Percentiles rank a stretch among this genome's conserved stretches.
These are phyloP conservation scores for Abortiporus biennis DNA, from an alignment of 1,284 basidiomycete species.

Conservation along the genomic window DNA sequence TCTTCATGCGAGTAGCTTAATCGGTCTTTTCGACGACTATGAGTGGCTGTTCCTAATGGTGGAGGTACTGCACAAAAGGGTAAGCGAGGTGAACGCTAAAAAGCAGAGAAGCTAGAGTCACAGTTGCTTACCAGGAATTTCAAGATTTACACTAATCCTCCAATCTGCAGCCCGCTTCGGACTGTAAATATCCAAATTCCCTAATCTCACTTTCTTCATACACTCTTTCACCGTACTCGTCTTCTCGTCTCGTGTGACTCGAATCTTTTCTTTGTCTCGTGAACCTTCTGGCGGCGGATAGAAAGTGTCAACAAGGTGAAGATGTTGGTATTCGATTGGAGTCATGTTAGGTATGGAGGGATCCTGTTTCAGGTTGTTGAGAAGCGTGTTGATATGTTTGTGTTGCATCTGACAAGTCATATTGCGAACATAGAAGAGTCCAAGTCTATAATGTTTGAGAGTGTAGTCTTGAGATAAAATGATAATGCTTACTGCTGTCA, in stretches of 20 bases:
- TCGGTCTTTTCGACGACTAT: slow-evolving; percentile 81
- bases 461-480: slow-evolving; percentile 5
- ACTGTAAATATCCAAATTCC: slow-evolving; percentile 82
- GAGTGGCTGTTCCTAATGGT: slow-evolving; percentile 42
- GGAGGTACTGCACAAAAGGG: slow-evolving; percentile 9
- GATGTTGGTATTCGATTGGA: slow-evolving; percentile 71
- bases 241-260: slow-evolving; percentile 83
- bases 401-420: slow-evolving; percentile 62
- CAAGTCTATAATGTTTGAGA: slow-evolving; percentile 11
- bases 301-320: slow-evolving; percentile 80
- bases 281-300: slow-evolving; percentile 47
- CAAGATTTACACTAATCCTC: slow-evolving; percentile 86
- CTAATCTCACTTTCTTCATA: slow-evolving; percentile 79
- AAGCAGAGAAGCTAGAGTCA: not conserved
- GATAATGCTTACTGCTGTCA: slow-evolving; percentile 66
- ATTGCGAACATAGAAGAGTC: not conserved
- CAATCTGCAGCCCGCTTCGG: slow-evolving; percentile 86
- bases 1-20: slow-evolving; percentile 92
- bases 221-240: slow-evolving; percentile 59
- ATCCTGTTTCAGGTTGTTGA: slow-evolving; percentile 70
- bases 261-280: slow-evolving; percentile 58
- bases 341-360: slow-evolving; percentile 31
- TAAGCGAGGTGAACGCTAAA: not conserved
- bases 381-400: slow-evolving; percentile 76
- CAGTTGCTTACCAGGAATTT: slow-evolving; percentile 61